Percentiles rank a stretch among this genome's conserved stretches.
phyloP scores from a whole-genome alignment of 768 basidiomycete genomes.

The Rhodotorula diobovata region DNA sequence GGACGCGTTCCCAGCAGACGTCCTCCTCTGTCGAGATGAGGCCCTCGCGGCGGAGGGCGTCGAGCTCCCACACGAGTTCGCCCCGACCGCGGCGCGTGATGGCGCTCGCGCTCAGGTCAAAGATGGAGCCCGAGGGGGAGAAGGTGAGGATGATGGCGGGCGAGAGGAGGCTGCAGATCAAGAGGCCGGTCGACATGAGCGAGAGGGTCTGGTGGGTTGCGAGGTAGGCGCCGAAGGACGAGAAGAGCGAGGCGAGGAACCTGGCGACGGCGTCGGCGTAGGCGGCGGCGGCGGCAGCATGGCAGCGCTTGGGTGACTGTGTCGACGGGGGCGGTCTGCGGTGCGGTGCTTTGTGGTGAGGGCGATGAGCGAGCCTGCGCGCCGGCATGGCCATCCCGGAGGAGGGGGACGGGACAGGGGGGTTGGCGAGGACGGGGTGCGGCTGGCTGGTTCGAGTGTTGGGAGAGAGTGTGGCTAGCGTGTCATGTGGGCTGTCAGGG shows the following conservation, averaged over 20 bases:
- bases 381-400: no score
- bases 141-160: conserved; percentile 83
- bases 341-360: no score
- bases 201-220: conserved; percentile 85
- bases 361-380: no score
- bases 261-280: background rate
- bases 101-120: conserved; percentile 53
- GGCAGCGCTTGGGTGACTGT: no score
- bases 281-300: background rate
- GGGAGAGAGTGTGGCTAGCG: no score
- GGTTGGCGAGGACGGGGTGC: no score
- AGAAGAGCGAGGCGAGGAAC: background rate
- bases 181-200: conserved; percentile 67
- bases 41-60: conserved; percentile 56
- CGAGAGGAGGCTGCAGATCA: conserved; percentile 61
- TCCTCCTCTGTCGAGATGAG: conserved; percentile 67
- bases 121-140: conserved; percentile 61
- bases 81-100: conserved; percentile 58
- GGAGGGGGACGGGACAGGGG: no score
- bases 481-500: no score
- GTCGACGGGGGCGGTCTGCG: no score
- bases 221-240: conserved; percentile 7
- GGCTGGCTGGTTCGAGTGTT: no score
- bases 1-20: conserved; percentile 58
- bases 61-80: conserved; percentile 52